A percentile compares a stretch with the other conserved stretches of the same genome.
phyloP scores from a whole-genome alignment of 495 filamentous ascomycete genomes.

The Oidiodendron maius region DNA sequence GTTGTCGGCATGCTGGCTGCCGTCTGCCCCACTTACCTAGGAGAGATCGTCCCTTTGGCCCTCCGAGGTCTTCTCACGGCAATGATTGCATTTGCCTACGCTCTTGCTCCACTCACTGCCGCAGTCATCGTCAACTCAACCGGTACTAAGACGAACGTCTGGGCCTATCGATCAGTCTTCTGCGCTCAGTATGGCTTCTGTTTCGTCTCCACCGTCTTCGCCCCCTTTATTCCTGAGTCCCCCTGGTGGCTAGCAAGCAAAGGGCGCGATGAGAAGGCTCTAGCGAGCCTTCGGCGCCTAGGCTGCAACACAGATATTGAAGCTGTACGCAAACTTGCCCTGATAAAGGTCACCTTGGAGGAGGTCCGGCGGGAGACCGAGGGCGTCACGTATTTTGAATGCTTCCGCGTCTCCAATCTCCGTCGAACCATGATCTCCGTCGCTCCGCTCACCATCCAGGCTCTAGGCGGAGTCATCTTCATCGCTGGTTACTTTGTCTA shows the following conservation, averaged over 20 bases:
- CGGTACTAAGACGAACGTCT: slow-evolving; percentile 20
- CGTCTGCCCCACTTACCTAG: slow-evolving; percentile 25
- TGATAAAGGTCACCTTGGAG: slow-evolving; percentile 15
- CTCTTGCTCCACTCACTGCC: slow-evolving; percentile 25
- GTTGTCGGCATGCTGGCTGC: slow-evolving; percentile 22
- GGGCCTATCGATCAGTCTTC: slow-evolving; percentile 30
- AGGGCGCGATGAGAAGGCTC: slow-evolving; percentile 30
- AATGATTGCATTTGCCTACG: slow-evolving; percentile 22
- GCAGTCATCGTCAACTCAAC: slow-evolving; percentile 26
- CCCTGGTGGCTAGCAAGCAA: slow-evolving; percentile 23
- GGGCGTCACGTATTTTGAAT: slow-evolving; percentile 29
- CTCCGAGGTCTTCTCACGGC: slow-evolving; percentile 26
- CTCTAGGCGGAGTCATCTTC: no score
- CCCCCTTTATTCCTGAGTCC: slow-evolving; percentile 21
- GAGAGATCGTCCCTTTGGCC: slow-evolving; percentile 27
- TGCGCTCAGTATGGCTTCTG: slow-evolving; percentile 25
- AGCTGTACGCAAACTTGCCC: slow-evolving; percentile 8
- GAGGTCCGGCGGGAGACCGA: slow-evolving; percentile 26
- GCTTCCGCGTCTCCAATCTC: slow-evolving; percentile 28
- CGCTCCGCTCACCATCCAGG: slow-evolving; percentile 27
- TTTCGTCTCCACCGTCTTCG: slow-evolving; percentile 12
- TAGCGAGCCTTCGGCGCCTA: slow-evolving; percentile 20
- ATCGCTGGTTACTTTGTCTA: no score
- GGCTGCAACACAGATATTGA: slow-evolving; percentile 11
- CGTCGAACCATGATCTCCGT: slow-evolving; percentile 31